Conservation (phyloP, 495 filamentous ascomycete genomes). For the Neurospora sp. region DNA sequence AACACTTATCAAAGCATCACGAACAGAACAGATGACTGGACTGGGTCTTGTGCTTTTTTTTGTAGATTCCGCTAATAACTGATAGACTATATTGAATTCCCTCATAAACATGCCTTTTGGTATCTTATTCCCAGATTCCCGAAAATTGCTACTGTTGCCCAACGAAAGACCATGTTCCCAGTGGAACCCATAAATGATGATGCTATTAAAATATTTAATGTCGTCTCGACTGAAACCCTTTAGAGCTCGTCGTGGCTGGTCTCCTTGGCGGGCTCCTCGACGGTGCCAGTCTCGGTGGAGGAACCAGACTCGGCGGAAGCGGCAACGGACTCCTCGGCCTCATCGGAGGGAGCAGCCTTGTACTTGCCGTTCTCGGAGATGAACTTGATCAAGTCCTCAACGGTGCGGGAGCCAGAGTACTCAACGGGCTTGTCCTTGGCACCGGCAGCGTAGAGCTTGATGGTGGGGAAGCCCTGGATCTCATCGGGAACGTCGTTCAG, state of each 20-base stretch:
- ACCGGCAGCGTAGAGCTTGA: constrained; percentile 94
- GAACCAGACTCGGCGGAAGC: constrained; percentile 43
- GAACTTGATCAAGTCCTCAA: constrained; percentile 91
- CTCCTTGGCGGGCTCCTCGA: constrained; percentile 33
- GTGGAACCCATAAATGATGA: background rate
- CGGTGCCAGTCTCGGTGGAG: constrained; percentile 3
- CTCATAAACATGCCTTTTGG: constrained; percentile 8
- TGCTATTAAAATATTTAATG: background rate
- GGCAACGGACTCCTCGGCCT: constrained; percentile 43
- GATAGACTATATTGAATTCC: background rate
- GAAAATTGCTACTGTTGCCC: constrained; percentile 6
- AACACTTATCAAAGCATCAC: background rate
- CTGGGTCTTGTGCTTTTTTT: background rate
- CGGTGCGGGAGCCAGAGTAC: constrained; percentile 79
- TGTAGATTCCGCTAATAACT: background rate
- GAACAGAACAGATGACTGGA: background rate
- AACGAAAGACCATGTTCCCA: background rate
- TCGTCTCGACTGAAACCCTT: constrained; percentile 8
- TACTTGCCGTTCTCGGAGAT: constrained; percentile 91
- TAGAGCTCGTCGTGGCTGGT: constrained; percentile 59
- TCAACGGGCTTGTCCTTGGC: constrained; percentile 74
- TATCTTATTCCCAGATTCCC: constrained; percentile 18
- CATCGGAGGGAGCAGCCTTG: constrained; percentile 50
- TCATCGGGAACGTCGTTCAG: constrained; percentile 94
- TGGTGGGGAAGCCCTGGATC: constrained; percentile 97